Evolutionary conservation across 2,329 filamentous ascomycete species (phyloP), one percentile per base, ranked within the genome.

Genomic region (Talaromyces sp.): DNA sequence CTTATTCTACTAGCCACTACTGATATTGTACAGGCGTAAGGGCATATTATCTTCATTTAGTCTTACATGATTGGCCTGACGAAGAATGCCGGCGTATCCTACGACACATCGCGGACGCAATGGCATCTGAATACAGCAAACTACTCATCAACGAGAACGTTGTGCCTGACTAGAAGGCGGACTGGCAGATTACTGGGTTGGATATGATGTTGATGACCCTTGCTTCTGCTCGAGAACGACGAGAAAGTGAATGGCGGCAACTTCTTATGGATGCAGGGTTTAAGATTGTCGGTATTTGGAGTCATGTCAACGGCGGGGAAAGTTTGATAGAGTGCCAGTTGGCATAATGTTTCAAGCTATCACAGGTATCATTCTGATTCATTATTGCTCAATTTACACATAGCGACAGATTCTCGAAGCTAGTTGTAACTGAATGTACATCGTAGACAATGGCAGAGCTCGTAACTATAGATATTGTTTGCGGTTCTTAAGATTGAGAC

Each of bases 61-160:
- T 73, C 19, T 25, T 74, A 31, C 71, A 74, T 52, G 69, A 72
- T 62, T 73, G 67, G 66, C 50, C 65, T 17, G 70, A 72, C 27
- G 67, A 66, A 10, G 62, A 67, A 17, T 64, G 65, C 17, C 19
- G 57, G 2, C 19, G 66, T 41, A 69, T 71, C n/a, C 57, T 73
- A 11, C 68, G 69, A 9, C 68, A 74, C 10, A 67, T 77, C 3
- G 67, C 67, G 0, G 60, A 69, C 0, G 80, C 77, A 2, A 73
- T 81, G 70, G 69, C 65, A 1, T 65, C 68, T 1, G 72, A 76
- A 4, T 62, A 50, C 25, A 79, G 78, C 1, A 66, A 70, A 11
- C 72, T 83, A 27, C 66, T 83, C 8, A 78, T 83, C 63, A 76
- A 81, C 59, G 81, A 83, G 33, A 73, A 78, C 41, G 77, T 81